Base-by-base conservation (phyloP, 768 basidiomycete species). In the Tricholoma sp. region DNA sequence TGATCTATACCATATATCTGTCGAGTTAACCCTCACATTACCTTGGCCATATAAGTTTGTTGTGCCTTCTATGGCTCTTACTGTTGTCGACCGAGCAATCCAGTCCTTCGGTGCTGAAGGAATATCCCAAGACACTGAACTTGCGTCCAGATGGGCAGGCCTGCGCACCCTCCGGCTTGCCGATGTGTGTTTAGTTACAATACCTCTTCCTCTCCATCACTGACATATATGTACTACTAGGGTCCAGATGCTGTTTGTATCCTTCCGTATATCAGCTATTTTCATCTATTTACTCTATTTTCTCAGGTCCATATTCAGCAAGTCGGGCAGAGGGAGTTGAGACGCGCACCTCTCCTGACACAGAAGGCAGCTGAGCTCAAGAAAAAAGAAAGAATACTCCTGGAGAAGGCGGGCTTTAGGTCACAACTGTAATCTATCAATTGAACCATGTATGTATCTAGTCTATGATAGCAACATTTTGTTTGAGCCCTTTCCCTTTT, bases 101-200 rank as follows among this genome's bases (percentile, higher is more conserved):
- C 97, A 99, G 75, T 78, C 90, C 0, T 94, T 89, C 64, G 97
- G 97, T 52, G 97, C 94, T n/a, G 96, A 98, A 71, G 97, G 97
- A 33, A 74, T 99, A 45, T 90, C 82, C 20, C 93, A 97, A 72
- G 96, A 98, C 64, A 86, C 87, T 34, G 82, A 84, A 18, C 81
- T 99, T 33, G 94, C 96, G 0, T 65, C 70, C 50, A 79, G 80
- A 57, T 98, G 85, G 79, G 89, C 92, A 28, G 80, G 81, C 8
- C 68, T 98, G 61, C 81, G 97, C 53, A 97, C 95, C 0, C 80
- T 99, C 20, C 84, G 96, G 31, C 80, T 92, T 63, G 91, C 91
- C 55, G 91, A 93, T 70, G 91, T 91, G 67, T 55, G 85, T 75
- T 20, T 39, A 45, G 33, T 36, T 7, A 31, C 44, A 18, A 10